phyloP scores from a whole-genome alignment of 257 asterid genomes.

The Thymus mandschuricus region DNA sequence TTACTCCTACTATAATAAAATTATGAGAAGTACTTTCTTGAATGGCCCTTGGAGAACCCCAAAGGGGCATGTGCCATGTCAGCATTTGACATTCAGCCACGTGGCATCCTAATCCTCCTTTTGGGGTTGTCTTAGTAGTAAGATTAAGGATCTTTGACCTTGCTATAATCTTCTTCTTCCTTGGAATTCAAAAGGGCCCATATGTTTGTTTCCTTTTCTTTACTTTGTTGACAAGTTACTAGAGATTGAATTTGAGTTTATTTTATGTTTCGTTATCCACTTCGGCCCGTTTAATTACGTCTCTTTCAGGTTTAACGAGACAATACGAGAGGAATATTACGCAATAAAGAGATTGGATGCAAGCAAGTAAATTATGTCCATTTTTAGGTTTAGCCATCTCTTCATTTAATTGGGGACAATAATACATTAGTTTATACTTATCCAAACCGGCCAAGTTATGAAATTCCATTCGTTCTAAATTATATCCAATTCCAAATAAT shows the following conservation, averaged over 20 bases:
- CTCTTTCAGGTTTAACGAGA: too few relatives aligned
- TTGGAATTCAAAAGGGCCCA: slow-evolving; percentile 4
- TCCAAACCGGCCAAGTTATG: too few relatives aligned
- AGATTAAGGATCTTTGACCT: slow-evolving; percentile 23
- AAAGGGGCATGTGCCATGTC: slow-evolving; percentile 48
- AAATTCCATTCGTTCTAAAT: too few relatives aligned
- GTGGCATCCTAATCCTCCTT: slow-evolving; percentile 32
- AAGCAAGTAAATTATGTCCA: too few relatives aligned
- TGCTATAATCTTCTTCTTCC: background rate
- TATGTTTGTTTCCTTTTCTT: background rate
- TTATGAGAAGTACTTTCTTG: background rate
- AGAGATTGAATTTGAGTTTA: background rate
- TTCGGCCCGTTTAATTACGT: too few relatives aligned
- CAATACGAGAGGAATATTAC: too few relatives aligned
- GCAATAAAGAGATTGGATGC: too few relatives aligned
- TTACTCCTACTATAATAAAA: background rate
- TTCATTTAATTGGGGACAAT: too few relatives aligned
- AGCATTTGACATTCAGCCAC: slow-evolving; percentile 21
- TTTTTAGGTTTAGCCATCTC: too few relatives aligned
- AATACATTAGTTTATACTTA: too few relatives aligned
- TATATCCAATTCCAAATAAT: too few relatives aligned
- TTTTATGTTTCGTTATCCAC: too few relatives aligned
- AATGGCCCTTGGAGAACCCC: slow-evolving; percentile 41
- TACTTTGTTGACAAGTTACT: background rate
- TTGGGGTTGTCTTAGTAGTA: background rate